Conservation (phyloP, 208 protist species). For the Crithidia brevicula region DNA sequence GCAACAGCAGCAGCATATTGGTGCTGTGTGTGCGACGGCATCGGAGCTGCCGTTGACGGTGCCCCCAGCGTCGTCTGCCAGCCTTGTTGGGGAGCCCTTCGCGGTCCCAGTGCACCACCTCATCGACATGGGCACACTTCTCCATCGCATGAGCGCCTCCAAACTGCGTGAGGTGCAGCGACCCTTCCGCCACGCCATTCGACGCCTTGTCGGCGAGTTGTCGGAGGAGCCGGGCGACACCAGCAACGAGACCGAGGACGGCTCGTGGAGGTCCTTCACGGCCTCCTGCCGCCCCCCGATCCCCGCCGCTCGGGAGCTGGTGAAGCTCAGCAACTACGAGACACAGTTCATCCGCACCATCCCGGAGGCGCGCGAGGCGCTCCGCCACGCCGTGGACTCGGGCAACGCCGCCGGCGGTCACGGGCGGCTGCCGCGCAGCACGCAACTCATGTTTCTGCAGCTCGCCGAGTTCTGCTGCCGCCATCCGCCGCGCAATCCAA, state of each 20-base stretch:
- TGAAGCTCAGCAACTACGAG: slow-evolving; percentile 50
- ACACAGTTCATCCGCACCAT: slow-evolving; percentile 60
- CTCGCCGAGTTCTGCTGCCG: slow-evolving; percentile 72
- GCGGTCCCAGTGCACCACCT: slow-evolving; percentile 51
- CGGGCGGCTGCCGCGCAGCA: slow-evolving; percentile 38
- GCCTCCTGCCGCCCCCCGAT: slow-evolving; percentile 27
- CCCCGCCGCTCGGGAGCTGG: slow-evolving; percentile 47
- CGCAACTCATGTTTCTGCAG: slow-evolving; percentile 64
- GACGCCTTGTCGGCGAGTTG: slow-evolving; percentile 31
- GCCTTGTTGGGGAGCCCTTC: slow-evolving; percentile 31
- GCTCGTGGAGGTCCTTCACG: background rate
- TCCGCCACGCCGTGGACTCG: slow-evolving; percentile 49
- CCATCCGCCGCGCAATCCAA: slow-evolving; percentile 78
- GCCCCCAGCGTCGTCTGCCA: background rate
- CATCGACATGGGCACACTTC: slow-evolving; percentile 65
- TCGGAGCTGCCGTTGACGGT: background rate
- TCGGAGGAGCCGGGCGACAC: slow-evolving; percentile 2
- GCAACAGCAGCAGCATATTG: background rate
- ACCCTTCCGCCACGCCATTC: slow-evolving; percentile 45
- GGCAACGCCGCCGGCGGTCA: slow-evolving; percentile 36
- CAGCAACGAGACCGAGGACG: background rate
- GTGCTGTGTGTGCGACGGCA: background rate
- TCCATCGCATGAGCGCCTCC: slow-evolving; percentile 43
- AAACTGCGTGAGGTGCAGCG: slow-evolving; percentile 39
- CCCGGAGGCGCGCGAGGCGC: slow-evolving; percentile 64